phyloP scores from a whole-genome alignment of 352 stramenopile species.

The Pythium pectinolyticum region DNA sequence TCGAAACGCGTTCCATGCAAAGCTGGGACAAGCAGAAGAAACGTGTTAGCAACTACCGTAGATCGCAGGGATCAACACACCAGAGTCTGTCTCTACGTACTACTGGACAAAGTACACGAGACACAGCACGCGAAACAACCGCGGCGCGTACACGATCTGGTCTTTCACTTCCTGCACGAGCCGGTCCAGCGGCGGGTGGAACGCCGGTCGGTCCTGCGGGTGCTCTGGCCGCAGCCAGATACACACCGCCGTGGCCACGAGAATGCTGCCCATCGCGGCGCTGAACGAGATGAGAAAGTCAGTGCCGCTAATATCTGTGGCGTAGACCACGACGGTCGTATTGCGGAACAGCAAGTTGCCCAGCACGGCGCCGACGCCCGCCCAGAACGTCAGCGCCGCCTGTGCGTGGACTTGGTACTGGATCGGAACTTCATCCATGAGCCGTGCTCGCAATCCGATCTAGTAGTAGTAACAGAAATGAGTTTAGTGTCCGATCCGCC shows the following conservation, averaged over 20 bases:
- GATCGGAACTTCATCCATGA: conserved; percentile 77
- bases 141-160: conserved; percentile 62
- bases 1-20: conserved; percentile 72
- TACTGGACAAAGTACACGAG: conserved; percentile 72
- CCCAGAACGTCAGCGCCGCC: conserved; percentile 65
- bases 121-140: conserved; percentile 66
- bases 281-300: conserved; percentile 72
- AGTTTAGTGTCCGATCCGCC: too few species aligned
- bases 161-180: conserved; percentile 59
- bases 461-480: conserved; percentile 16
- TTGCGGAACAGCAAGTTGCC: conserved; percentile 67
- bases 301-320: conserved; percentile 59
- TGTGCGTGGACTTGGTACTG: conserved; percentile 82
- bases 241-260: conserved; percentile 48
- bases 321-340: conserved; percentile 68
- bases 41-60: not conserved
- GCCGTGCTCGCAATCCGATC: conserved; percentile 63
- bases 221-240: conserved; percentile 63
- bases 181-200: conserved; percentile 52
- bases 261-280: conserved; percentile 45
- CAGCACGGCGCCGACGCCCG: conserved; percentile 56
- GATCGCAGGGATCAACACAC: not conserved
- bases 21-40: conserved; percentile 28
- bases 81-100: conserved; percentile 26
- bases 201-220: conserved; percentile 52